Base-by-base conservation (phyloP, 2,329 filamentous ascomycete genomes). In the Colletotrichum trifolii region DNA sequence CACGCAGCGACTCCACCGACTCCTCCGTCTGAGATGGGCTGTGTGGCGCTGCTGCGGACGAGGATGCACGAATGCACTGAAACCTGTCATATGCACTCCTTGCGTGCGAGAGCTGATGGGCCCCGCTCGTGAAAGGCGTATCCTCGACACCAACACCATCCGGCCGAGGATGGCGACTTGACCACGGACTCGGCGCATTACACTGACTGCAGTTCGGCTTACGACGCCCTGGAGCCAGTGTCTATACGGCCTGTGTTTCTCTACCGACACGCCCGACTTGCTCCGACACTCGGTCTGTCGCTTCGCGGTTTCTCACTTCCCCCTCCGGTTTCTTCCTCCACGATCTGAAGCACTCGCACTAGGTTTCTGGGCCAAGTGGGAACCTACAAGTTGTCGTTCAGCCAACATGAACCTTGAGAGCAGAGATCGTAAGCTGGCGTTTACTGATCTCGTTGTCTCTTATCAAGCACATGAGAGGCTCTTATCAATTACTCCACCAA, bases 341-440 rank as follows among this genome's bases (percentile, higher is more conserved):
- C 50, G 57, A 61, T 65, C 57, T 62, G 62, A 65, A 62, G 57
- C 62, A 65, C 50, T 15, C 38, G 39, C 53, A 45, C 53, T 38
- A 38, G n/a, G 25, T 42, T 13, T 62, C 38, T 34, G 50, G 38
- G 33, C 56, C 42, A 17, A 17, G 50, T 17, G 49, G 54, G 54
- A 56, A 48, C 46, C 55, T 58, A 38, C 36, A 58, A 33, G n/a
- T 50, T 36, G n/a, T 46, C 62, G n/a, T 17, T 60, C 49, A 49
- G 39, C 50, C 50, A 49, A 56, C 17, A 56, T 12, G 46, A 62
- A 47, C 46, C 46, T 65, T 56, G 39, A 39, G 13, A 54, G 52
- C 57, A 50, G 40, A 52, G 46, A 36, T 55, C 60, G 43, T 17
- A 34, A 12, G 8, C 33, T 49, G 55, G 55, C 17, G n/a, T 15